Evolutionary conservation across 2,329 filamentous ascomycete genomes (phyloP).

Genomic region (Diaporthe sp.): DNA sequence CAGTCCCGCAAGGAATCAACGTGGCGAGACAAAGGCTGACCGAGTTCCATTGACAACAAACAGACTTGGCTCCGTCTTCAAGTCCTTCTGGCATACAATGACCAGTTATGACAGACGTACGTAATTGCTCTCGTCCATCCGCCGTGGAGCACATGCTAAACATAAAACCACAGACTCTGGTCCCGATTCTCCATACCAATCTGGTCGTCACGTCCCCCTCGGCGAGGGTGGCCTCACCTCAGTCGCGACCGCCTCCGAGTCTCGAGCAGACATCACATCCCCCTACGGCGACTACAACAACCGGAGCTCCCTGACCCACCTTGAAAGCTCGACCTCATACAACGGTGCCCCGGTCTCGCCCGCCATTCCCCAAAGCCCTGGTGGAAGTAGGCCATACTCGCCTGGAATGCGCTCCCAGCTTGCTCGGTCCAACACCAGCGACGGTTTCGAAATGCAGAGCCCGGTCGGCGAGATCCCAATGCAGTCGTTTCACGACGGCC

Average conservation of each 20-base stretch:
- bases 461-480: constrained; percentile 89
- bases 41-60: constrained; percentile 32
- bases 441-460: constrained; percentile 78
- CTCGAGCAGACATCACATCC: constrained; percentile 84
- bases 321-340: constrained; percentile 72
- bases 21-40: constrained; percentile 35
- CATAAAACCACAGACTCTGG: constrained; percentile 81
- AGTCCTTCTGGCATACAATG: constrained; percentile 96
- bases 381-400: constrained; percentile 82
- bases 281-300: constrained; percentile 82
- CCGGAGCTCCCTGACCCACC: constrained; percentile 63
- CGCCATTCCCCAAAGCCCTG: constrained; percentile 64
- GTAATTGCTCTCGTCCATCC: constrained; percentile 48
- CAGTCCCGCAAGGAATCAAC: neutral
- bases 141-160: constrained; percentile 40
- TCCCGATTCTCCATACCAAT: constrained; percentile 93
- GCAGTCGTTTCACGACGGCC: constrained; percentile 94
- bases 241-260: constrained; percentile 90
- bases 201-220: constrained; percentile 90
- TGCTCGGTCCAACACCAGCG: constrained; percentile 73
- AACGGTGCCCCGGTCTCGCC: constrained; percentile 66
- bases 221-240: constrained; percentile 81
- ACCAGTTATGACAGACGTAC: constrained; percentile 78
- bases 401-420: constrained; percentile 88
- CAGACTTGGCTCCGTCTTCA: constrained; percentile 80